phyloP scores from a whole-genome alignment of 2,329 filamentous ascomycete species.

The Trematosphaeria pertusa region DNA sequence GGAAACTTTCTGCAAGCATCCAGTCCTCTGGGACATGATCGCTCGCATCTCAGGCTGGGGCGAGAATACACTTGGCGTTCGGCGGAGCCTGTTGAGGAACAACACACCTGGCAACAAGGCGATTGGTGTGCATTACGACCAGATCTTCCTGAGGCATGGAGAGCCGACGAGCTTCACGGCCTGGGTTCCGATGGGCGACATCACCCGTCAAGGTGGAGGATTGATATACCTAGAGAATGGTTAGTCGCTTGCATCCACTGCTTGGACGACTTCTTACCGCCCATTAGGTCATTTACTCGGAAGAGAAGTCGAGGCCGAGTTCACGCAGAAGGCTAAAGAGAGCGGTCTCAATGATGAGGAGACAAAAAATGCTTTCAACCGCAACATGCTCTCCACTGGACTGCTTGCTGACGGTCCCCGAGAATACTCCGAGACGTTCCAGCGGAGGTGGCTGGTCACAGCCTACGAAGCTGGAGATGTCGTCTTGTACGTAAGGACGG shows the following conservation, averaged over 20 bases:
- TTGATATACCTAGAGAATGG: conserved; percentile 65
- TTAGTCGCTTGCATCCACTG: conserved; percentile 6
- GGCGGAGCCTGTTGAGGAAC: conserved; percentile 62
- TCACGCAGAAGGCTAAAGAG: conserved; percentile 56
- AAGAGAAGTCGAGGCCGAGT: conserved; percentile 58
- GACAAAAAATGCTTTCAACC: conserved; percentile 54
- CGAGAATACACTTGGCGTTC: conserved; percentile 54
- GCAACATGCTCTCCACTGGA: conserved; percentile 65
- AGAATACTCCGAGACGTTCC: conserved; percentile 53
- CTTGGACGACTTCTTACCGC: conserved; percentile 1
- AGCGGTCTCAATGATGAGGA: conserved; percentile 61
- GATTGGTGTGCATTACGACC: conserved; percentile 68
- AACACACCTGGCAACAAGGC: conserved; percentile 64
- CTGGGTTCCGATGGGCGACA: conserved; percentile 65
- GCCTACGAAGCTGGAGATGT: conserved; percentile 63
- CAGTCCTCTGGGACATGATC: conserved; percentile 58
- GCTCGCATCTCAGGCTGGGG: conserved; percentile 63
- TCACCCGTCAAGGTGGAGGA: conserved; percentile 62
- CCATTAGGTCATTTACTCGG: conserved; percentile 54
- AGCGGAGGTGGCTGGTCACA: conserved; percentile 58
- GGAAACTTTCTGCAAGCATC: conserved; percentile 62
- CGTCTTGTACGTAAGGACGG: too few relatives aligned
- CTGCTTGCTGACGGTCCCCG: conserved; percentile 60
- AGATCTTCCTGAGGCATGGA: conserved; percentile 64
- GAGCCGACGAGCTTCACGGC: conserved; percentile 63